Evolutionary conservation across 768 basidiomycete species (phyloP).

Genomic region (Floccularia luteovirens): DNA sequence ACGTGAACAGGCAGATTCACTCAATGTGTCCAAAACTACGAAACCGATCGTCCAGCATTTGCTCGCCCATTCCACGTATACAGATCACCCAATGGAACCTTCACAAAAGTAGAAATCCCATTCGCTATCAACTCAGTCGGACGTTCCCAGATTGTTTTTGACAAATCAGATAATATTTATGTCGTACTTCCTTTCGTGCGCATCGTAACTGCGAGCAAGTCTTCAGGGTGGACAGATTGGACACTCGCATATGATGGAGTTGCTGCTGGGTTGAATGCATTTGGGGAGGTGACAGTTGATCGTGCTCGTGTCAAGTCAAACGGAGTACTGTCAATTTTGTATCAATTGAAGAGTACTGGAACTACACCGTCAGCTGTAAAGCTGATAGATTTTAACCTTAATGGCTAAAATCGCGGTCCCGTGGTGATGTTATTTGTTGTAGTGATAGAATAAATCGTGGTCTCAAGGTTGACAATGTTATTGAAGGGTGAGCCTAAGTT

Average conservation of each 20-base stretch:
- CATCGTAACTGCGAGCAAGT: slow-evolving; percentile 35
- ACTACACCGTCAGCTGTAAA: slow-evolving; percentile 33
- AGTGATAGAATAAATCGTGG: no score
- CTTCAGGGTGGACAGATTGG: slow-evolving; percentile 39
- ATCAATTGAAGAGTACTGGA: slow-evolving; percentile 32
- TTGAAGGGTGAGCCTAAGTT: no score
- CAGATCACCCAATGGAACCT: slow-evolving; percentile 28
- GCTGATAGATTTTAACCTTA: slow-evolving; percentile 32
- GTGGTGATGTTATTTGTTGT: background rate
- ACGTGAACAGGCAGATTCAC: slow-evolving; percentile 31
- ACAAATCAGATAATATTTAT: slow-evolving; percentile 32
- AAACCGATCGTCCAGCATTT: slow-evolving; percentile 23
- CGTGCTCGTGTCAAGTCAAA: slow-evolving; percentile 26
- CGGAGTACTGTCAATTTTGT: slow-evolving; percentile 32
- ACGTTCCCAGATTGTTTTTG: slow-evolving; percentile 37
- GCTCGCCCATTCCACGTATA: slow-evolving; percentile 37
- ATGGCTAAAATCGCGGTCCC: slow-evolving; percentile 13
- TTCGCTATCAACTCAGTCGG: slow-evolving; percentile 34
- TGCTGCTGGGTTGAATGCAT: slow-evolving; percentile 29
- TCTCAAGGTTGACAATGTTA: no score
- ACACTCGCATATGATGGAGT: slow-evolving; percentile 33
- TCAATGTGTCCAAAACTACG: slow-evolving; percentile 37
- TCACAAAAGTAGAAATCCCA: slow-evolving; percentile 39
- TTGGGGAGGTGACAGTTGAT: slow-evolving; percentile 40
- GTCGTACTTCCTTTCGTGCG: slow-evolving; percentile 35